A percentile compares a stretch with the other conserved stretches of the same genome.
Conservation (phyloP, 345 rosid genomes). For the Theobroma cacao region DNA sequence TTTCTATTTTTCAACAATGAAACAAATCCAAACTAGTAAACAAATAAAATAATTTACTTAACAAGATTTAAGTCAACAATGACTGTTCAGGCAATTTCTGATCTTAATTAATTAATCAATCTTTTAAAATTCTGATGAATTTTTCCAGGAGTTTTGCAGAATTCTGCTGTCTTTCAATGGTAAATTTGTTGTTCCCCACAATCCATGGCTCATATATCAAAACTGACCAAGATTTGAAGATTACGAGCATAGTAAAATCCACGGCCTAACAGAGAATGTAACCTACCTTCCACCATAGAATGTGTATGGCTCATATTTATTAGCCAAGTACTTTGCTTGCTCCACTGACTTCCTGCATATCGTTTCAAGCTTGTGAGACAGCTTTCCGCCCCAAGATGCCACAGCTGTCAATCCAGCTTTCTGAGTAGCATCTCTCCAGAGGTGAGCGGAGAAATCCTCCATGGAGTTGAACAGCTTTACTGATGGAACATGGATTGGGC, state of each 20-base stretch:
- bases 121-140: no score
- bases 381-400: conserved; percentile 42
- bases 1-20: not conserved
- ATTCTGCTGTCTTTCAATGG: no score
- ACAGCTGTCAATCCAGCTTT: conserved; percentile 38
- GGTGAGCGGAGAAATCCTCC: conserved; percentile 74
- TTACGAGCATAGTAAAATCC: not conserved
- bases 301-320: conserved; percentile 80
- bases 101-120: no score
- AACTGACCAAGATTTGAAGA: not conserved
- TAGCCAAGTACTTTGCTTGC: conserved; percentile 77
- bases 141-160: no score
- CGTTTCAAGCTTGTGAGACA: conserved; percentile 27
- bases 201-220: no score
- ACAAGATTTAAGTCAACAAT: no score
- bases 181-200: no score
- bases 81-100: no score
- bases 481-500: conserved; percentile 61
- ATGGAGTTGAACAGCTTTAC: conserved; percentile 77
- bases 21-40: no score
- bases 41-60: no score
- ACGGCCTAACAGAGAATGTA: not conserved
- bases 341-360: conserved; percentile 75
- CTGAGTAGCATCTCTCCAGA: conserved; percentile 58
- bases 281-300: conserved; percentile 85